Percentiles rank a stretch among this genome's conserved stretches.
These are phyloP conservation scores for Synchytrium microbalum DNA, from an alignment of 371 early-diverging fungal species.

Conservation along the genomic window DNA sequence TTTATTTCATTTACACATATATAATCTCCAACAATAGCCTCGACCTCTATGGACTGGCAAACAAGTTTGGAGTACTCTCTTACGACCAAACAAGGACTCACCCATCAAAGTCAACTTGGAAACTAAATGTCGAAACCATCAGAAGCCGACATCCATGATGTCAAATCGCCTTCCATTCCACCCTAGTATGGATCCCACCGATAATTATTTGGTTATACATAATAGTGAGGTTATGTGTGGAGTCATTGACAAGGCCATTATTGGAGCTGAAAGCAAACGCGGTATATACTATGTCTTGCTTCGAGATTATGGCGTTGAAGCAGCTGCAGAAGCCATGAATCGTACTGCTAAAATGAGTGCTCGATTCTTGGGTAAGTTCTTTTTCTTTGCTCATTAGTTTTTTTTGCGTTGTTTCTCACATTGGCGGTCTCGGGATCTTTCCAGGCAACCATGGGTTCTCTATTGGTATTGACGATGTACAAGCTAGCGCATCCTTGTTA, in stretches of 20 bases:
- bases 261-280: slow-evolving; percentile 95
- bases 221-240: slow-evolving; percentile 96
- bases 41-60: slow-evolving; percentile 52
- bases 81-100: slow-evolving; percentile 73
- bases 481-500: slow-evolving; percentile 69
- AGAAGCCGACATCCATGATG: slow-evolving; percentile 14
- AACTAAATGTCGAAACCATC: slow-evolving; percentile 59
- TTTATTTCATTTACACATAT: slow-evolving; percentile 1
- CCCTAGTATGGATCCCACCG: slow-evolving; percentile 78
- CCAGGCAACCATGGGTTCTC: slow-evolving; percentile 90
- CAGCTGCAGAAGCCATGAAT: slow-evolving; percentile 91
- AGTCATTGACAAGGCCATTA: slow-evolving; percentile 87
- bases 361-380: slow-evolving; percentile 68
- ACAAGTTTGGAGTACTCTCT: slow-evolving; percentile 71
- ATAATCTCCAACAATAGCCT: slow-evolving; percentile 25
- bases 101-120: slow-evolving; percentile 77
- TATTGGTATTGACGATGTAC: slow-evolving; percentile 98
- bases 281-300: slow-evolving; percentile 89
- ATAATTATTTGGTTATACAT: slow-evolving; percentile 81
- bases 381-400: neutral
- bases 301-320: slow-evolving; percentile 82
- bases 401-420: neutral
- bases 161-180: slow-evolving; percentile 17
- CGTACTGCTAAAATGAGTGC: slow-evolving; percentile 89
- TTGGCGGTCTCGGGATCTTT: neutral